Conservation (phyloP, 352 stramenopile genomes). For the Phytophthora colocasiae region DNA sequence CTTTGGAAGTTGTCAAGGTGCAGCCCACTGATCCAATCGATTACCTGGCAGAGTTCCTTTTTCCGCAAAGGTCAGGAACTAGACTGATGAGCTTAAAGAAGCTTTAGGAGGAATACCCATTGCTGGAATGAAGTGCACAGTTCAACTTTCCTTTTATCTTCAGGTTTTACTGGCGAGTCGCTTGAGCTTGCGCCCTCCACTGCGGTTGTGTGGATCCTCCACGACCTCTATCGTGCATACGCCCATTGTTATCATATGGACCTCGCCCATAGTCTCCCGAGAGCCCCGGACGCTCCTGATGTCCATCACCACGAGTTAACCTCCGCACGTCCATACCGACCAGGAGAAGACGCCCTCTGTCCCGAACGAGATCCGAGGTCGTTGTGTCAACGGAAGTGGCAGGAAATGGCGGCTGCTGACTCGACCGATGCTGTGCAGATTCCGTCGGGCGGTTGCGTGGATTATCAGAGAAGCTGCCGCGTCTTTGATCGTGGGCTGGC, state of each 20-base stretch:
- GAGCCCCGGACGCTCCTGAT: constrained; percentile 14
- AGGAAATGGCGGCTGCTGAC: constrained; percentile 15
- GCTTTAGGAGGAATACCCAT: constrained; percentile 11
- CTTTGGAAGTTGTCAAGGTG: constrained; percentile 89
- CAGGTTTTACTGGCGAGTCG: constrained; percentile 20
- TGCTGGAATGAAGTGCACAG: constrained; percentile 12
- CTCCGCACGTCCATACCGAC: constrained; percentile 2
- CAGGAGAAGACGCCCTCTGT: constrained; percentile 3
- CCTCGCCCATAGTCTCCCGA: constrained; percentile 15
- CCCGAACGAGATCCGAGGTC: constrained; percentile 23
- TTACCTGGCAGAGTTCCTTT: constrained; percentile 89
- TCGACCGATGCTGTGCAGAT: neutral
- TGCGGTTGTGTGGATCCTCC: constrained; percentile 24
- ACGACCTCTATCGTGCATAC: constrained; percentile 14
- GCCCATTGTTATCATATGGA: constrained; percentile 6
- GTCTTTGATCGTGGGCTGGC: constrained; percentile 4
- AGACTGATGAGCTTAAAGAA: constrained; percentile 48
- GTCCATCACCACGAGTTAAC: neutral
- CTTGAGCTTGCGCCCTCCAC: constrained; percentile 22
- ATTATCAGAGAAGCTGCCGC: constrained; percentile 12
- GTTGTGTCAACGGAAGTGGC: constrained; percentile 1
- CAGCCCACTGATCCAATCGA: constrained; percentile 89
- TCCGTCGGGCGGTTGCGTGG: constrained; percentile 8
- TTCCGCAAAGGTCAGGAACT: constrained; percentile 78
- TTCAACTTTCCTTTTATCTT: constrained; percentile 11